Conservation (phyloP, 371 early-diverging fungal genomes). For the Apophysomyces ossiformis region DNA sequence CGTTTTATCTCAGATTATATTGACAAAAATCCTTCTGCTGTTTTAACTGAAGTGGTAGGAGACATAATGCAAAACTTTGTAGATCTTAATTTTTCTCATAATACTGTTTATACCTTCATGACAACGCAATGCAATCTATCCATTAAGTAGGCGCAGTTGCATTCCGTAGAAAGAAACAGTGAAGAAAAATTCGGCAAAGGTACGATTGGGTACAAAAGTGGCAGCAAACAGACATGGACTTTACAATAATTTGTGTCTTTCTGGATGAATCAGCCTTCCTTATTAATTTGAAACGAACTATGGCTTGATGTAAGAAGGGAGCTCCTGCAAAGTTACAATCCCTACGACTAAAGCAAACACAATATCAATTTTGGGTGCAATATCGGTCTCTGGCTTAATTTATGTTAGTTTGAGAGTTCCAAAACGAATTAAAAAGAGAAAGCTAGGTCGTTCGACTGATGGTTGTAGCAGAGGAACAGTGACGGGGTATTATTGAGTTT, state of each 20-base stretch:
- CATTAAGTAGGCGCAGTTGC: slow-evolving; percentile 1
- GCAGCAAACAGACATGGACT: slow-evolving; percentile 9
- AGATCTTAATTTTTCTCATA: slow-evolving; percentile 10
- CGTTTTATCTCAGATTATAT: slow-evolving; percentile 18
- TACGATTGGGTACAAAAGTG: slow-evolving; percentile 1
- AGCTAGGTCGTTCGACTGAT: slow-evolving; percentile 14
- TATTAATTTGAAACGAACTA: not conserved
- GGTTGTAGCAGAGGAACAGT: slow-evolving; percentile 6
- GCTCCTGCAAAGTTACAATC: slow-evolving; percentile 9
- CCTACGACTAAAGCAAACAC: slow-evolving; percentile 10
- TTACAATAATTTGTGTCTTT: slow-evolving; percentile 8
- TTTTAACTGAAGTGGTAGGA: slow-evolving; percentile 18
- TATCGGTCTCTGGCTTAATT: not conserved
- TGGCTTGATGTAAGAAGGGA: slow-evolving; percentile 2
- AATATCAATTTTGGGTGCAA: slow-evolving; percentile 11
- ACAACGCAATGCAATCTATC: slow-evolving; percentile 5
- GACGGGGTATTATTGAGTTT: not conserved
- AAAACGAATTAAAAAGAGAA: slow-evolving; percentile 13
- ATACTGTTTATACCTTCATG: slow-evolving; percentile 10
- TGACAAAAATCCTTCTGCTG: slow-evolving; percentile 22
- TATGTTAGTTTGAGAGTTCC: not conserved
- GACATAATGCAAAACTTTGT: slow-evolving; percentile 20
- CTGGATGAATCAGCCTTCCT: slow-evolving; percentile 11
- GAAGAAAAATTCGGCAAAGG: not conserved
- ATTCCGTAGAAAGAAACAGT: slow-evolving; percentile 8